Conservation (phyloP, 2,329 filamentous ascomycete species). For the Conoideocrella luteorostrata region DNA sequence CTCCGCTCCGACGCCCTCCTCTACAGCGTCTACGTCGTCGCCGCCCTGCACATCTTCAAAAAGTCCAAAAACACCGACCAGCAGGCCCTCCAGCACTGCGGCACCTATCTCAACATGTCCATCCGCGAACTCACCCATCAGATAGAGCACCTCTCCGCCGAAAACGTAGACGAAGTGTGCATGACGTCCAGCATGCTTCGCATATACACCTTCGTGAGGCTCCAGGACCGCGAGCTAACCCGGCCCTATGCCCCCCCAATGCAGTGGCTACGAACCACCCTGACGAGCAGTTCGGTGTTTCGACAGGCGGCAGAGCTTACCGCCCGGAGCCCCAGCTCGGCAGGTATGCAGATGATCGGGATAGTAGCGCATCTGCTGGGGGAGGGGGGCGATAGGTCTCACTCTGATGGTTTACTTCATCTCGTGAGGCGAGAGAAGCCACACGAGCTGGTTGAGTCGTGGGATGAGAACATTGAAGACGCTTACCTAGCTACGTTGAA, state of each 20-base stretch:
- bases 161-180: constrained; percentile 14
- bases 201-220: constrained; percentile 11
- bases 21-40: constrained; percentile 13
- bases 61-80: constrained; percentile 1
- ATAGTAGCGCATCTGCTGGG: constrained; percentile 10
- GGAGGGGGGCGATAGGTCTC: constrained; percentile 3
- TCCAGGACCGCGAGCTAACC: constrained; percentile 12
- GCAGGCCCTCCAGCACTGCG: constrained; percentile 6
- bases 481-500: constrained; percentile 15
- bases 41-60: constrained; percentile 13
- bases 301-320: constrained; percentile 9
- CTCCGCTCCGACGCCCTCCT: constrained; percentile 14
- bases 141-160: constrained; percentile 9
- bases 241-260: constrained; percentile 14
- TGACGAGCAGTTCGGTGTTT: constrained; percentile 14
- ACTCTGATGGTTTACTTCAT: constrained; percentile 8
- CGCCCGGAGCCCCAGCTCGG: constrained; percentile 6
- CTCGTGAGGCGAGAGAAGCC: constrained; percentile 10
- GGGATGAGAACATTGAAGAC: constrained; percentile 10
- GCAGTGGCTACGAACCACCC: constrained; percentile 16
- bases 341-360: constrained; percentile 8
- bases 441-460: constrained; percentile 11
- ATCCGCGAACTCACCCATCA: constrained; percentile 14
- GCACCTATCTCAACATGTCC: constrained; percentile 14
- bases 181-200: constrained; percentile 14